Percentiles rank a stretch among this genome's conserved stretches.
phyloP scores from a whole-genome alignment of 2,329 filamentous ascomycete genomes.

The Colletotrichum endophyticum region DNA sequence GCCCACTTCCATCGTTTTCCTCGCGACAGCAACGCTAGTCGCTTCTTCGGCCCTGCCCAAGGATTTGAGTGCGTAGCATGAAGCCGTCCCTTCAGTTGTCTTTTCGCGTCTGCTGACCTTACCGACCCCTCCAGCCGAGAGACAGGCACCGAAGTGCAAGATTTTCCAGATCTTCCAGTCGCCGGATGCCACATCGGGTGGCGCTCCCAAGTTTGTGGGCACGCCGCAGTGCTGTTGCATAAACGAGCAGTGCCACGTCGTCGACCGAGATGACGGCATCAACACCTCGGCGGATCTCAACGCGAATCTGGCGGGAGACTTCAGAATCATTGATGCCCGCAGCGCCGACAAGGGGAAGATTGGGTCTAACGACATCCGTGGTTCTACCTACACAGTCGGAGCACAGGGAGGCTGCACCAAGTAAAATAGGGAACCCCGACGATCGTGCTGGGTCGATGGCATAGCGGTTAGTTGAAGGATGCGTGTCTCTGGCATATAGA shows the following conservation, averaged over 20 bases:
- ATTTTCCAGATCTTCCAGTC: background rate
- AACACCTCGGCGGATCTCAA: background rate
- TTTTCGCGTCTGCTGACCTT: background rate
- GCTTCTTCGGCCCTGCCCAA: background rate
- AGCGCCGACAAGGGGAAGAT: background rate
- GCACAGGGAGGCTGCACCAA: background rate
- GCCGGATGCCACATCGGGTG: background rate
- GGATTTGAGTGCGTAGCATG: background rate
- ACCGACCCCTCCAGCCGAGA: background rate
- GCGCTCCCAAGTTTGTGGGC: background rate
- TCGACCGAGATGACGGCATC: background rate
- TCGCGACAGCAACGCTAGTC: background rate
- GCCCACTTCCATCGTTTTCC: background rate
- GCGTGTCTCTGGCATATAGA: background rate
- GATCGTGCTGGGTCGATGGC: background rate
- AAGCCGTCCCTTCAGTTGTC: background rate
- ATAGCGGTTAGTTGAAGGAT: background rate
- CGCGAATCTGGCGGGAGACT: background rate
- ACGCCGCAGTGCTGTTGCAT: background rate
- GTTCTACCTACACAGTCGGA: background rate
- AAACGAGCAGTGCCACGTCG: background rate
- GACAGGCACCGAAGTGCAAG: background rate
- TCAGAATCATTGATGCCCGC: background rate
- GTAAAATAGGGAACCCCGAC: background rate
- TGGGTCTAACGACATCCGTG: background rate